Evolutionary conservation across 2,329 filamentous ascomycete genomes (phyloP).

Genomic region (Neophaeococcomyces mojaviensis): DNA sequence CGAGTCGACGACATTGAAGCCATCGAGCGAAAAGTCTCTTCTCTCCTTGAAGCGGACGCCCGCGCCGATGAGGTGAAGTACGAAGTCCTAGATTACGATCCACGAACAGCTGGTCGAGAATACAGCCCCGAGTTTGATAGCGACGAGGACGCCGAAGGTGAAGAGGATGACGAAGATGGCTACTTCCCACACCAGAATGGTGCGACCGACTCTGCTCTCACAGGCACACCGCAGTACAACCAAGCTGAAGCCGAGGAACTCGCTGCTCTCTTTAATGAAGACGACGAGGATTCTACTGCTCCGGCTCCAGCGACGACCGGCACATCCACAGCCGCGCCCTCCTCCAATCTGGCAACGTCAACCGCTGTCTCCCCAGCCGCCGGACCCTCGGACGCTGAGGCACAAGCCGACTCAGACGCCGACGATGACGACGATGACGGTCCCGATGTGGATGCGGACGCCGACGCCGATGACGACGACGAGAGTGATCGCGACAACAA

Average conservation of each 20-base stretch:
- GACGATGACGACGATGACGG: constrained; percentile 26
- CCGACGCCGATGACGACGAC: constrained; percentile 28
- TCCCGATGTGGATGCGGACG: constrained; percentile 29
- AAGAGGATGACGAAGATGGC: constrained; percentile 39
- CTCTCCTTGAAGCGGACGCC: constrained; percentile 63
- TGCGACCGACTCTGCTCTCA: constrained; percentile 21
- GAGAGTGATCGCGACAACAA: constrained; percentile 26
- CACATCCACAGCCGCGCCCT: not conserved
- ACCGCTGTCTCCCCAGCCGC: constrained; percentile 11
- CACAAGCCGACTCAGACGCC: constrained; percentile 20
- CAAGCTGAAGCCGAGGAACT: constrained; percentile 31
- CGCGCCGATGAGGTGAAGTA: constrained; percentile 53
- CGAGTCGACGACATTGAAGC: constrained; percentile 78
- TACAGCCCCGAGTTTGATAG: constrained; percentile 39
- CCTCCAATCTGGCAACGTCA: not conserved
- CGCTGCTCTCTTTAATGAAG: constrained; percentile 25
- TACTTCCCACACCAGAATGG: constrained; percentile 29
- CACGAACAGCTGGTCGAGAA: constrained; percentile 28
- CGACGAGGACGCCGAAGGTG: constrained; percentile 44
- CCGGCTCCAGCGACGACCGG: constrained; percentile 25
- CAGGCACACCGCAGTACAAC: constrained; percentile 23
- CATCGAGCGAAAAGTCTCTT: constrained; percentile 71
- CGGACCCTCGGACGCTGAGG: constrained; percentile 21
- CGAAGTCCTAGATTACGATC: constrained; percentile 54
- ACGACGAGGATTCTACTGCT: constrained; percentile 32